phyloP scores from a whole-genome alignment of 257 asterid species.

The Rubia yunnanensis region DNA sequence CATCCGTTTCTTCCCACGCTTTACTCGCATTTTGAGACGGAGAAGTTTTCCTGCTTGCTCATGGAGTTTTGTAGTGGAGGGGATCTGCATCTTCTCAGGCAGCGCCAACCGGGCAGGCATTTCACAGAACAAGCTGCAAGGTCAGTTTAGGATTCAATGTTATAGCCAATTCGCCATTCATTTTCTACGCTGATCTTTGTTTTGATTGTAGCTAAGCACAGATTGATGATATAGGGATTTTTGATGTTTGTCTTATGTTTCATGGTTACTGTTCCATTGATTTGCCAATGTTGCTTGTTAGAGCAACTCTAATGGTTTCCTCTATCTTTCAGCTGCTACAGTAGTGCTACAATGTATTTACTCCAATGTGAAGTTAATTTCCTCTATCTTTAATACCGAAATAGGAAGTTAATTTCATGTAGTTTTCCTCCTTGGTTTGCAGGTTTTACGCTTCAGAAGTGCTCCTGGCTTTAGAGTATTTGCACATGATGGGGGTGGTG shows the following conservation, averaged over 20 bases:
- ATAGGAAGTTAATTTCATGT: neutral
- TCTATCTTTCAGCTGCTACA: too few species aligned
- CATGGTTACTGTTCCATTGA: too few species aligned
- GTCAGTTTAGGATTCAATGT: conserved; percentile 16
- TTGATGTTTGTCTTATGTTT: neutral
- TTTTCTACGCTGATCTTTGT: neutral
- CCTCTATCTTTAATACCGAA: too few species aligned
- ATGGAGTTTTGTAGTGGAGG: conserved; percentile 99
- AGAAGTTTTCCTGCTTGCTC: conserved; percentile 71
- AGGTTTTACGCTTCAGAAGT: conserved; percentile 91
- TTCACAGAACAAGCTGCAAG: conserved; percentile 86
- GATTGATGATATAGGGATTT: too few species aligned
- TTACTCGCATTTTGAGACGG: conserved; percentile 79
- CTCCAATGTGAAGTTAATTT: too few species aligned
- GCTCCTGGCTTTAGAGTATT: conserved; percentile 78
- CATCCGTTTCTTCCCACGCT: conserved; percentile 90
- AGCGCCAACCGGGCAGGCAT: conserved; percentile 71
- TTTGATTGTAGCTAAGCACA: neutral
- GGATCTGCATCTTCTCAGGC: conserved; percentile 86
- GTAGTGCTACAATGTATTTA: too few species aligned
- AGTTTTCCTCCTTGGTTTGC: conserved; percentile 9
- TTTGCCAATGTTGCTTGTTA: neutral
- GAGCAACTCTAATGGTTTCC: too few species aligned
- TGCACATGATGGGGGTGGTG: conserved; percentile 96
- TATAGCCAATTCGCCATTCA: too few species aligned